phyloP scores from a whole-genome alignment of 495 filamentous ascomycete genomes.

The Podospora comata region DNA sequence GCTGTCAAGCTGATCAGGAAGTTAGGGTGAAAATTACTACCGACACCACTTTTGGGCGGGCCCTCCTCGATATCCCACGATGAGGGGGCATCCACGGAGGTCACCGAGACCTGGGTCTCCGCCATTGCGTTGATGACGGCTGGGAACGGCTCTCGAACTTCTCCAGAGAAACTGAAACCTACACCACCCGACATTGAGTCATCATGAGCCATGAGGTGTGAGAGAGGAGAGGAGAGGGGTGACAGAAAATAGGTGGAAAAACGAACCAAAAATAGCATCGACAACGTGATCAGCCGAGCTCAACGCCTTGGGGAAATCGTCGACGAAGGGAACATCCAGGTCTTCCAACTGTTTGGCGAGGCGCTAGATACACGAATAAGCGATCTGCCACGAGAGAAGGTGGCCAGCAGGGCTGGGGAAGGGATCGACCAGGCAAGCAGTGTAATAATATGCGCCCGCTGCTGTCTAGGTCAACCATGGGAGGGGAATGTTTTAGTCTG shows the following conservation, averaged over 20 bases:
- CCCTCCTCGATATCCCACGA: slow-evolving; percentile 90
- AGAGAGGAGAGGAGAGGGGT: not conserved
- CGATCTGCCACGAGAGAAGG: slow-evolving; percentile 1
- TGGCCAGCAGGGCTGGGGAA: slow-evolving; percentile 19
- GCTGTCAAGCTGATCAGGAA: slow-evolving; percentile 86
- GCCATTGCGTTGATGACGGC: slow-evolving; percentile 74
- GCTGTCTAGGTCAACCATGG: not conserved
- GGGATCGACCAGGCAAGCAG: not conserved
- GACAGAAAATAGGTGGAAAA: slow-evolving; percentile 7
- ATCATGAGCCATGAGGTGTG: not conserved
- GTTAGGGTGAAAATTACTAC: slow-evolving; percentile 71
- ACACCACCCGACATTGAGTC: not conserved
- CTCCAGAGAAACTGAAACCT: slow-evolving; percentile 92
- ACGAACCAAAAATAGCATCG: slow-evolving; percentile 86
- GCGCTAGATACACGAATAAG: slow-evolving; percentile 51
- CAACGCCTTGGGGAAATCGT: slow-evolving; percentile 69
- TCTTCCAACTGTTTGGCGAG: slow-evolving; percentile 78
- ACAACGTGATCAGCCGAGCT: slow-evolving; percentile 72
- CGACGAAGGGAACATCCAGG: slow-evolving; percentile 78
- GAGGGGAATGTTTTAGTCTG: not conserved
- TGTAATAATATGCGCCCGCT: slow-evolving; percentile 25
- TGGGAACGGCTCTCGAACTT: slow-evolving; percentile 85
- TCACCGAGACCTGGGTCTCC: slow-evolving; percentile 67
- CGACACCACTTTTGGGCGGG: slow-evolving; percentile 73
- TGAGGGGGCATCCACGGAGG: slow-evolving; percentile 87